Evolutionary conservation across 1,284 basidiomycete species (phyloP), one percentile per base, ranked within the genome.

Genomic region (Salmacisia buchloeana): DNA sequence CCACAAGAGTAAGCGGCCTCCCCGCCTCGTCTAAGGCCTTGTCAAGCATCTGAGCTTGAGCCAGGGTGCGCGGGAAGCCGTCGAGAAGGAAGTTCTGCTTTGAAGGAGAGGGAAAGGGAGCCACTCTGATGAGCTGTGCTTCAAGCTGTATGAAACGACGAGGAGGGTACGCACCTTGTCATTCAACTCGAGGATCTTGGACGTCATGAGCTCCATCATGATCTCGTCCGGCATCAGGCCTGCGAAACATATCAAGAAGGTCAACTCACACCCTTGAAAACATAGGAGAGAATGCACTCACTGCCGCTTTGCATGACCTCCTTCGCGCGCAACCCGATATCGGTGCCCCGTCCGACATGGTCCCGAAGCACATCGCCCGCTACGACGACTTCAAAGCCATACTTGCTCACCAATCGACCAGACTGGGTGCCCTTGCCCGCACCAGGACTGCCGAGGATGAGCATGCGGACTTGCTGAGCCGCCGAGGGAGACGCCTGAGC

Each of bases 21-120:
- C 41, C 18, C 35, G 63, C 49, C 3, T n/a, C 6, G 1, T 60
- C 39, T 2, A 79, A 68, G 46, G 82, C 78, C 4, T 73, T 59
- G 67, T 97, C 91, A 10, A 99, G 84, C 49, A 94, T 83, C 78
- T 88, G 83, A 0, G 91, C 94, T 81, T 99, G 94, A 18, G 86
- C 87, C 1, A 94, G 81, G 2, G 94, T 99, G 41, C 94, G 87
- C 34, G 94, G 94, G 77, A 98, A 98, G 4, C 94, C 94, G 75
- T 99, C 94, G 36, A 98, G 81, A 69, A 97, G 89, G 94, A 94
- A 97, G 77, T 90, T 87, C 85, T 67, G 29, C 7, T 6, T 27
- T n/a, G 15, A 39, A 12, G 13, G 12, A 38, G 34, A 57, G 25
- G 1, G 34, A 12, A 56, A 34, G 7, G 54, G 9, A 7, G 12